These are phyloP conservation scores for Penicillium brevicompactum DNA, from an alignment of 2,329 filamentous ascomycete genomes.

Conservation along the genomic window DNA sequence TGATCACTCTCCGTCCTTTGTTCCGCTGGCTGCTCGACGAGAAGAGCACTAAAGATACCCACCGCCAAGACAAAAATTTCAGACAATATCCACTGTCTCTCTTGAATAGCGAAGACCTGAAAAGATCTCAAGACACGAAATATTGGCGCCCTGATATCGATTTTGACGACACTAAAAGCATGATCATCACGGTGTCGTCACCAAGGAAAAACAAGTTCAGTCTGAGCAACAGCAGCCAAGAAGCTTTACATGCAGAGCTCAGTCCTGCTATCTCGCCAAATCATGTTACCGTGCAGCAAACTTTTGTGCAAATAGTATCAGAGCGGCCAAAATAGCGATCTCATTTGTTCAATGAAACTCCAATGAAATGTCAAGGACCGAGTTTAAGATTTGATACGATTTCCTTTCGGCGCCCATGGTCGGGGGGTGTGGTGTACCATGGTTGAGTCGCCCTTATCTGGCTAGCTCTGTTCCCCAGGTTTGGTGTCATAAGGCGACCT, in stretches of 20 bases:
- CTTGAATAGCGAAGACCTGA: slow-evolving; percentile 1
- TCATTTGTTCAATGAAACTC: not conserved
- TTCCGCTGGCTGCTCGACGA: slow-evolving; percentile 30
- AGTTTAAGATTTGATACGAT: not conserved
- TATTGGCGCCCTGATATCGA: slow-evolving; percentile 16
- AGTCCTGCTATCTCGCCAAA: not conserved
- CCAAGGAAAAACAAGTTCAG: not conserved
- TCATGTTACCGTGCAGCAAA: slow-evolving; percentile 11
- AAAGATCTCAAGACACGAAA: slow-evolving; percentile 1
- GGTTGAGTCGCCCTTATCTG: not conserved
- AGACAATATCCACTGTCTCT: slow-evolving; percentile 4
- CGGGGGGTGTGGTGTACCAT: not conserved
- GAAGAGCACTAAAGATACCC: not conserved
- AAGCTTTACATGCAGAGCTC: slow-evolving; percentile 8
- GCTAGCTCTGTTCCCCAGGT: not conserved
- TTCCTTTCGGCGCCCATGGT: not conserved
- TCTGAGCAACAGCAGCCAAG: slow-evolving; percentile 9
- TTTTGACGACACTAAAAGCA: not conserved
- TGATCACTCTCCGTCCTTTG: slow-evolving; percentile 51
- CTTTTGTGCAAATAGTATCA: slow-evolving; percentile 7
- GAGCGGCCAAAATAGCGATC: not conserved
- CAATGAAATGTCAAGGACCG: not conserved
- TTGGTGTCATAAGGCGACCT: not conserved
- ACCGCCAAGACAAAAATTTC: not conserved
- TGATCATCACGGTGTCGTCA: slow-evolving; percentile 4